Evolutionary conservation across 2,329 filamentous ascomycete genomes (phyloP), one percentile per base, ranked within the genome.

Genomic region (Monosporascus sp.): DNA sequence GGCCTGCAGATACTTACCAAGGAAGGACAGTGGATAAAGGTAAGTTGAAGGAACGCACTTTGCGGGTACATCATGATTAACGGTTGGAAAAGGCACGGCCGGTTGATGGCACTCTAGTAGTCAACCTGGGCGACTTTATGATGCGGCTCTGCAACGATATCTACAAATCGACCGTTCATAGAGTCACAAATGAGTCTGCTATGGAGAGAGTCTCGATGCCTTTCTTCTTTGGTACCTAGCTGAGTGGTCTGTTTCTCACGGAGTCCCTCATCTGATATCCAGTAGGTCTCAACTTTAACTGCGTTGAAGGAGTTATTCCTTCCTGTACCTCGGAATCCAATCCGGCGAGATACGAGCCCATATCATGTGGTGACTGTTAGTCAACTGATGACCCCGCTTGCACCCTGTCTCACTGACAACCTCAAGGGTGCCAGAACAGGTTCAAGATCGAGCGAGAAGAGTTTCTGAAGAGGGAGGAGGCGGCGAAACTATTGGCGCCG

Each of bases 41-140:
- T 68, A 19, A 59, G 55, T 56, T 35, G 24, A 14, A 5, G 55
- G 2, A 48, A 37, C 37, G 35, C 8, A 20, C 43, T 31, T 22
- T 24, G 26, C 27, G 16, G 38, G 31, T 46, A 41, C 7, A 58
- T 46, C 9, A 31, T 49, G 16, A 53, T 47, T 60, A 19, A 58
- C 31, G 54, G 19, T 24, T 55, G 6, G 24, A 26, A 4, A 60
- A 69, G 62, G 71, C 73, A 5, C 64, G 68, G 3, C 74, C 74
- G 1, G 70, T 77, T n/a, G 65, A 72, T 20, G 74, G 72, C 1
- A 78, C 76, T 1, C 60, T 79, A 2, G 75, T 80, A 1, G 74
- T 80, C 35, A 80, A 80, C 53, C 78, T 79, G 58, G 77, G 75
- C 2, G 77, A 80, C 57, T 78, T 77, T 51, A 68, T 80, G 66